Evolutionary conservation across 2,329 filamentous ascomycete species (phyloP), one percentile per base, ranked within the genome.

Genomic region (Calonectria montana): DNA sequence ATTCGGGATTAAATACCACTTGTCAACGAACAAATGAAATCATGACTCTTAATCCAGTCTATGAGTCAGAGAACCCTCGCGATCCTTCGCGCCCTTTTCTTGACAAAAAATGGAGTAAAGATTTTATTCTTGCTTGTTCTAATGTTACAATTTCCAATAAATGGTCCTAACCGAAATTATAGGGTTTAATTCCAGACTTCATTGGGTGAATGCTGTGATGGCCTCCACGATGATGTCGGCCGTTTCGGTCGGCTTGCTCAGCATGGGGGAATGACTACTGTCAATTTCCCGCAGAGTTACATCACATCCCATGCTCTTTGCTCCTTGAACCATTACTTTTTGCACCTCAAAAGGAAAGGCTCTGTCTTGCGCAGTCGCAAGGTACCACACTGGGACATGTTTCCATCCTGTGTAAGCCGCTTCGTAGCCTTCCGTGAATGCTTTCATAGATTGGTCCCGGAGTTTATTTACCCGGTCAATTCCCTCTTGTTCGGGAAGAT

Each of bases 251-350:
- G 86, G 85, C 73, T 77, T 79, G 76, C 87, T 88, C 75, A 89
- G 69, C 78, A 89, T 86, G 0, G 87, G 86, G 13, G 85, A 88
- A 78, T 89, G 87, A 23, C 87, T 84, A n/a, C 81, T 86, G 45
- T 76, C 72, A 50, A 89, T 69, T 79, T 88, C 85, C 5, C 84
- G 74, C 29, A 83, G 76, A 71, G 80, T 81, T 1, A 88, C 76
- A 45, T 75, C 73, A 0, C 73, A 83, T 0, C 85, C 84, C 74
- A 82, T 77, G 9, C 78, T 81, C 76, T 80, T 83, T 8, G 86
- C 86, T 73, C 81, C 80, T 1, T 83, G 79, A 0, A 86, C 81
- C 37, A 77, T 63, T 74, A 84, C 77, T 67, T 81, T 76, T 74
- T 88, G 87, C 21, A 77, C 79, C 71, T 82, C 74, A 0, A 84